These are phyloP conservation scores for Salix purpurea DNA, from an alignment of 345 rosid species.

Conservation along the genomic window DNA sequence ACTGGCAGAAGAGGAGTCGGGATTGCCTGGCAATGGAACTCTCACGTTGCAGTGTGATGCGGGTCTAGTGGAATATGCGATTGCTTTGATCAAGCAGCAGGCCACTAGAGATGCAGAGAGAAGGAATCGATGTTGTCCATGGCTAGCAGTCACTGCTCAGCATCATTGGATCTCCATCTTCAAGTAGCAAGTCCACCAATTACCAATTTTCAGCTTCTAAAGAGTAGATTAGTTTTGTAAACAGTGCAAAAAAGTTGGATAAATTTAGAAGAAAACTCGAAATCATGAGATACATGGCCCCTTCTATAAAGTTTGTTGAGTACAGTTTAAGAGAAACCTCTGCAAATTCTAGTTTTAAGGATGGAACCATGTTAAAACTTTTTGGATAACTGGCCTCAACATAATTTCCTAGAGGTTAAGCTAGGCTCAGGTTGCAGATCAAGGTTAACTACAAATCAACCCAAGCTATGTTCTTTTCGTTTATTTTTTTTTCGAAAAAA, in stretches of 20 bases:
- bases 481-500: too few species aligned
- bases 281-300: background rate
- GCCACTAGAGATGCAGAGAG: background rate
- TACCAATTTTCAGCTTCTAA: background rate
- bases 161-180: background rate
- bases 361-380: too few species aligned
- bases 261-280: background rate
- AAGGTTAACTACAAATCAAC: too few species aligned
- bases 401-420: background rate
- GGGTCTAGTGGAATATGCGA: background rate
- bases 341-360: background rate
- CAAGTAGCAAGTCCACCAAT: background rate
- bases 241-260: background rate
- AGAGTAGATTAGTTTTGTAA: background rate
- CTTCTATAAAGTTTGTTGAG: background rate
- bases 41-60: conserved; percentile 3
- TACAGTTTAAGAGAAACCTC: background rate
- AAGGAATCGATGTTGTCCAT: background rate
- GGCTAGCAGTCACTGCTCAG: background rate
- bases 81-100: background rate
- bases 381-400: background rate
- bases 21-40: background rate
- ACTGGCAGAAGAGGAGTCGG: conserved; percentile 1
- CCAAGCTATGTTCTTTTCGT: too few species aligned
- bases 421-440: too few species aligned